phyloP scores from a whole-genome alignment of 2,329 filamentous ascomycete genomes.

The Capronia coronata region DNA sequence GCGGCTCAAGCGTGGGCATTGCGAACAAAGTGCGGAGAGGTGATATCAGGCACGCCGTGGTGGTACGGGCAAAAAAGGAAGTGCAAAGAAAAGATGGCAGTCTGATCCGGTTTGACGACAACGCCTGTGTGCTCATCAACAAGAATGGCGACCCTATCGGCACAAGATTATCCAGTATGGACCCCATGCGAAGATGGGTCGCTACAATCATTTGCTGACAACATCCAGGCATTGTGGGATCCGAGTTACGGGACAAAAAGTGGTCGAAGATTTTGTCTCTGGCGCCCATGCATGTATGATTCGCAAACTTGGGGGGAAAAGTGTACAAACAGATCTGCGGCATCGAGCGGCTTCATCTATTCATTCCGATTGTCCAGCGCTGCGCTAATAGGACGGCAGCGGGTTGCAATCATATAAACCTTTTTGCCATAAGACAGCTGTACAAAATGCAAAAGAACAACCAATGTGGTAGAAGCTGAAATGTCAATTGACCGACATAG shows the following conservation, averaged over 20 bases:
- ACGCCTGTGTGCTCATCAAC: constrained; percentile 94
- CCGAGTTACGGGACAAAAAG: constrained; percentile 81
- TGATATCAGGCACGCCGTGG: constrained; percentile 91
- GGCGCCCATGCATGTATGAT: constrained; percentile 67
- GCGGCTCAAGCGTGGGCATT: constrained; percentile 64
- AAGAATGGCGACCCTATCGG: constrained; percentile 95
- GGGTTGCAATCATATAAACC: background rate
- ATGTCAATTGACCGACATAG: background rate
- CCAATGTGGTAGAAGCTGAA: no score
- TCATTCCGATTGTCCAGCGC: no score
- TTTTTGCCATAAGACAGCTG: background rate
- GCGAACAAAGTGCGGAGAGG: constrained; percentile 93
- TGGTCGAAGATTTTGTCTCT: constrained; percentile 98
- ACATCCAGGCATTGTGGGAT: constrained; percentile 67
- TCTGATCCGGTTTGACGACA: constrained; percentile 91
- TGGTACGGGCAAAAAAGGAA: constrained; percentile 86
- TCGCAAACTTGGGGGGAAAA: background rate
- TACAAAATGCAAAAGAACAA: background rate
- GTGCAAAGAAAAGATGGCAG: constrained; percentile 81
- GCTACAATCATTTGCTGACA: constrained; percentile 11
- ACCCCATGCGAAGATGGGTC: constrained; percentile 3
- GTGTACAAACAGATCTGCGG: background rate
- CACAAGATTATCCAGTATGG: constrained; percentile 71
- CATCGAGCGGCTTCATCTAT: background rate
- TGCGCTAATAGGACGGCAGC: no score